Evolutionary conservation across 495 filamentous ascomycete genomes (phyloP).

Genomic region (Entonaema liquescens): DNA sequence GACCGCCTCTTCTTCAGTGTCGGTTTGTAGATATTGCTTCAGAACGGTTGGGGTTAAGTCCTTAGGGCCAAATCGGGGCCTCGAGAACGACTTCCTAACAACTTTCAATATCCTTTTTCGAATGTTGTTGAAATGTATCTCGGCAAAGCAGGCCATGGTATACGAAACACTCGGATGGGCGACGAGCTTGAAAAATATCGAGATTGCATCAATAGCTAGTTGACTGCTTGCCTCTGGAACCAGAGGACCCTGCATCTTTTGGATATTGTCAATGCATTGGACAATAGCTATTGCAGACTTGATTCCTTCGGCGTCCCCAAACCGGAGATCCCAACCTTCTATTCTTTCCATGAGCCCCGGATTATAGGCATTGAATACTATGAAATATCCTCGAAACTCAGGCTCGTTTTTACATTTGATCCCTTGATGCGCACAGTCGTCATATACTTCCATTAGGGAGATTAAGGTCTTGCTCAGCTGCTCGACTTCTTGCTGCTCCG

Average conservation of each 20-base stretch:
- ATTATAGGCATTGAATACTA: conserved; percentile 83
- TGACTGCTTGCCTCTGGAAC: conserved; percentile 54
- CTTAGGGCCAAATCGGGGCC: conserved; percentile 71
- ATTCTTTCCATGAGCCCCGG: conserved; percentile 78
- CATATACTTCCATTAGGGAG: conserved; percentile 88
- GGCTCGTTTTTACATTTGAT: conserved; percentile 73
- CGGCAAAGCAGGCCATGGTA: conserved; percentile 91
- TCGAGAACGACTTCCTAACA: conserved; percentile 67
- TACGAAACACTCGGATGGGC: conserved; percentile 78
- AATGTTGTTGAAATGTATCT: conserved; percentile 85
- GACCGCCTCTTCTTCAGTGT: conserved; percentile 73
- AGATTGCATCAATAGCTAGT: conserved; percentile 64
- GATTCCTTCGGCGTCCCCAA: conserved; percentile 69
- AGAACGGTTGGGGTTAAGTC: conserved; percentile 78
- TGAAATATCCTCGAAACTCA: conserved; percentile 90
- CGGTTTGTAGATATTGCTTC: conserved; percentile 73
- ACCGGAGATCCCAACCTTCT: conserved; percentile 77
- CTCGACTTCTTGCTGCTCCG: conserved; percentile 88
- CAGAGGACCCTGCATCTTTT: conserved; percentile 70
- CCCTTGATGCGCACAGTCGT: conserved; percentile 66
- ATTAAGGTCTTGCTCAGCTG: conserved; percentile 88
- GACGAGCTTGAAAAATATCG: conserved; percentile 79
- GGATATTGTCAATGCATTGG: conserved; percentile 64
- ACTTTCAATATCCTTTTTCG: conserved; percentile 79
- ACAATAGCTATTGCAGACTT: conserved; percentile 53